Conservation (phyloP, 202 grass and related monocot species). For the Elaeis oleifera region DNA sequence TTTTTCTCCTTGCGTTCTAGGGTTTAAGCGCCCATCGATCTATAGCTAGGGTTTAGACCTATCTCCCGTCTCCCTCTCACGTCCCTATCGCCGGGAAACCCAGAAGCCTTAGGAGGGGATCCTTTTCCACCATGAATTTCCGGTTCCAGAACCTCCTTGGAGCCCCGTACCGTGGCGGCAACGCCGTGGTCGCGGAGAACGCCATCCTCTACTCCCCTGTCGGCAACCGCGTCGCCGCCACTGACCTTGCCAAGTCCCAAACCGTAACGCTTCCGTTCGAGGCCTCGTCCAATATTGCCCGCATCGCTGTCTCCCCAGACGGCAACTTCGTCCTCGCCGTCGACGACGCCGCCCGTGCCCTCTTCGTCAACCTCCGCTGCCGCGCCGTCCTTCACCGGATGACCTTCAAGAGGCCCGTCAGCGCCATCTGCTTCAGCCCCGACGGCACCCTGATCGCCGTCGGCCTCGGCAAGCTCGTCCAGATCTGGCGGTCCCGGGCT, state of each 20-base stretch:
- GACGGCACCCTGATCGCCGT: slow-evolving; percentile 68
- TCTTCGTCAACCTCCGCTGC: slow-evolving; percentile 72
- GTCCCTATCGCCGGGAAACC: slow-evolving; percentile 27
- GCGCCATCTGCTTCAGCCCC: slow-evolving; percentile 68
- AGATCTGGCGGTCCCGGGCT: slow-evolving; percentile 92
- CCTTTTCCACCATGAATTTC: slow-evolving; percentile 56
- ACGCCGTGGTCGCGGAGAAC: slow-evolving; percentile 61
- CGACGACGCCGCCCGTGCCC: slow-evolving; percentile 46
- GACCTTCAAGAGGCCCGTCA: slow-evolving; percentile 54
- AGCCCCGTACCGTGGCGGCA: slow-evolving; percentile 85
- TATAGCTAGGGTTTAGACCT: too few relatives aligned
- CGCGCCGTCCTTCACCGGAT: slow-evolving; percentile 71
- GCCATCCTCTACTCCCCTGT: slow-evolving; percentile 70
- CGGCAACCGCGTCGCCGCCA: slow-evolving; percentile 69
- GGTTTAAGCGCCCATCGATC: not conserved
- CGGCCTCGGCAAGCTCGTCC: slow-evolving; percentile 65
- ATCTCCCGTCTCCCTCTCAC: not conserved
- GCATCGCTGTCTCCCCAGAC: slow-evolving; percentile 54
- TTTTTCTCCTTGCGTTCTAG: not conserved
- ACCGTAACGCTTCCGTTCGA: slow-evolving; percentile 80
- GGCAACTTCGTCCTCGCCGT: slow-evolving; percentile 63
- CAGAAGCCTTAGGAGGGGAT: slow-evolving; percentile 7
- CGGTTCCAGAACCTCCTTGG: slow-evolving; percentile 95
- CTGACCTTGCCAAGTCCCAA: slow-evolving; percentile 63
- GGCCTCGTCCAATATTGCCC: slow-evolving; percentile 58